phyloP scores from a whole-genome alignment of 345 rosid species.

The Eucalyptus sp. region DNA sequence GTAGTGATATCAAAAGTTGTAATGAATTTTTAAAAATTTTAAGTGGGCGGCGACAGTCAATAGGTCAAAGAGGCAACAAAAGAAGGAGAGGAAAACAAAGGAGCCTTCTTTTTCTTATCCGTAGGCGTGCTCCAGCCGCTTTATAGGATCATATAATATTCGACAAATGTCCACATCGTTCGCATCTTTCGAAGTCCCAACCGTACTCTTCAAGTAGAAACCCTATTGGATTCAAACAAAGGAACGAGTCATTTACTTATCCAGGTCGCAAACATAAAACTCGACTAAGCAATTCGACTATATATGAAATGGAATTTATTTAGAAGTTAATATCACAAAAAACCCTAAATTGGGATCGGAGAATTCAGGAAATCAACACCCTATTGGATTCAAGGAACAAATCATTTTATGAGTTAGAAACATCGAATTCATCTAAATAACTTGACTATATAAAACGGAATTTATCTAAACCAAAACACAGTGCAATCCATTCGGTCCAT shows the following conservation, averaged over 20 bases:
- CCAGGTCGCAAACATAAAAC: background rate
- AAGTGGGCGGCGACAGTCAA: background rate
- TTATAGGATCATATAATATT: background rate
- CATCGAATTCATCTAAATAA: background rate
- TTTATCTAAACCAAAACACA: background rate
- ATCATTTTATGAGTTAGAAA: background rate
- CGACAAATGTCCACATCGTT: background rate
- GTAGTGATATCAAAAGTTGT: background rate
- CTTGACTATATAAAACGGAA: background rate
- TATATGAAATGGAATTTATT: too few species aligned
- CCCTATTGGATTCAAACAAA: background rate
- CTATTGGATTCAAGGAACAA: too few species aligned
- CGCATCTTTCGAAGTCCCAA: background rate
- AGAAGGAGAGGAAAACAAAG: background rate
- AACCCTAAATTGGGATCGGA: fast-evolving
- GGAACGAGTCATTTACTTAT: background rate
- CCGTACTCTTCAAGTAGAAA: background rate
- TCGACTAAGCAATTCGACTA: background rate
- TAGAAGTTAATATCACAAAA: too few species aligned
- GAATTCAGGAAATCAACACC: too few species aligned
- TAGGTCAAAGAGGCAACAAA: background rate
- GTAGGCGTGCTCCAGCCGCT: background rate
- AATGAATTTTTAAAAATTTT: background rate
- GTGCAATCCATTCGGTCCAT: background rate
- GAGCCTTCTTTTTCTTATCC: background rate